Conservation (phyloP, 257 asterid genomes). For the Primulina eburnea region DNA sequence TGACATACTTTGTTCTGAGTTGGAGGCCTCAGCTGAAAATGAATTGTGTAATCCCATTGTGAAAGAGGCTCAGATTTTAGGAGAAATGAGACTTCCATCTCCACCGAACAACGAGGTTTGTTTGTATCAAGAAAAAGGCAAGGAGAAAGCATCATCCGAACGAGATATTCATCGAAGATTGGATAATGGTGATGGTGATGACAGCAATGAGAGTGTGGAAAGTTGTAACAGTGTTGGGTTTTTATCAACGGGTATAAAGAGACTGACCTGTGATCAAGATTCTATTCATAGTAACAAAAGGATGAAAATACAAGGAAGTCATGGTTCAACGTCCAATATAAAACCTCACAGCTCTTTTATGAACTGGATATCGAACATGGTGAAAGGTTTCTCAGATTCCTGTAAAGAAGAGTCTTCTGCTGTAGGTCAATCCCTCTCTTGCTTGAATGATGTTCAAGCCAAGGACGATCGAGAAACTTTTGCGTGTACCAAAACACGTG, state of each 20-base stretch:
- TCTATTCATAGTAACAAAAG: slow-evolving; percentile 43
- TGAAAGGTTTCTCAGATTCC: slow-evolving; percentile 48
- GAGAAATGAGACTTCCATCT: slow-evolving; percentile 28
- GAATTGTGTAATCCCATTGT: slow-evolving; percentile 16
- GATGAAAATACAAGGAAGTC: slow-evolving; percentile 35
- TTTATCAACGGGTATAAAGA: slow-evolving; percentile 38
- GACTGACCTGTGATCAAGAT: slow-evolving; percentile 25
- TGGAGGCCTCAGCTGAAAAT: slow-evolving; percentile 43
- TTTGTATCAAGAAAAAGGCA: slow-evolving; percentile 40
- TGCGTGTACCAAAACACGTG: slow-evolving; percentile 24
- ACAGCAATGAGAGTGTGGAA: slow-evolving; percentile 51
- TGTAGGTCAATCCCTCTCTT: slow-evolving; percentile 26
- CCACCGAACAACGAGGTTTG: slow-evolving; percentile 27
- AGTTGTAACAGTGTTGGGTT: slow-evolving; percentile 63
- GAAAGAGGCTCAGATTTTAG: slow-evolving; percentile 11
- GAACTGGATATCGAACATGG: slow-evolving; percentile 79
- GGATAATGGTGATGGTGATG: slow-evolving; percentile 26
- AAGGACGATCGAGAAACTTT: slow-evolving; percentile 30
- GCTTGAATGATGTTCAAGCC: slow-evolving; percentile 23
- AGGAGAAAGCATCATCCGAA: slow-evolving; percentile 44
- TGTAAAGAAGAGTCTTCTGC: slow-evolving; percentile 31
- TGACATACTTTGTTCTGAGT: background rate
- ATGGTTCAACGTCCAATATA: slow-evolving; percentile 30
- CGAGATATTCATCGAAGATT: slow-evolving; percentile 30
- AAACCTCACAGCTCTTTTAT: slow-evolving; percentile 52